Base-by-base conservation (phyloP, 768 basidiomycete genomes). In the Sporobolomyces roseus region DNA sequence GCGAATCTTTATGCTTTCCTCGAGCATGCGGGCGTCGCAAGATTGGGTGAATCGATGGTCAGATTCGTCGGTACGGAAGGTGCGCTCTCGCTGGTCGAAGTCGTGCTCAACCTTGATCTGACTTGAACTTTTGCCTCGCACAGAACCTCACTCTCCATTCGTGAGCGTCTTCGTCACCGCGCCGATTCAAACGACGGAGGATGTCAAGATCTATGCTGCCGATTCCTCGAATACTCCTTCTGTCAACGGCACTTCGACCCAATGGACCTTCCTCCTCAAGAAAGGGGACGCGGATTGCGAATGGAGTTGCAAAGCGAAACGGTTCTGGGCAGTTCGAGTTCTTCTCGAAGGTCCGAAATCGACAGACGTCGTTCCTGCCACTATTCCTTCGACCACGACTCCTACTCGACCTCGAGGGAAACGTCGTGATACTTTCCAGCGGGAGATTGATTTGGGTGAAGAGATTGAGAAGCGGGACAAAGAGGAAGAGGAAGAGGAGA, bases 241-340 rank as follows among this genome's bases (percentile, higher is more conserved):
- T 7, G 23, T 33, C 32, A n/a, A 4, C 23, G 33, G 4, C 21
- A 8, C 29, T n/a, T 29, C 59, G 0, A 64, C 63, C 5, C 61
- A 46, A 4, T 72, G 71, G 71, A 68, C 66, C 0, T 29, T 45
- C n/a, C 38, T 72, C 7, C 38, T 49, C 41, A 29, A 58, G 1
- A 17, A 30, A 29, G 23, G 13, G 1, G 9, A 43, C 41, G 49
- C 23, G n/a, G 33, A 53, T 21, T 60, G 35, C 7, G 61, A 54
- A n/a, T 72, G 66, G 66, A n/a, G 59, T 5, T 65, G 63, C 59
- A 72, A 72, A 25, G 63, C 71, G 43, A 65, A 65, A n/a, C 48
- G 54, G 13, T 72, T 72, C 66, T 72, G 70, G 71, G 59, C 71
- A 2, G 63, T 68, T 12, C 59, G 66, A 21, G 66, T 72, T 29